Evolutionary conservation across 1,284 basidiomycete species (phyloP).

Genomic region (Polyporus tsugae): DNA sequence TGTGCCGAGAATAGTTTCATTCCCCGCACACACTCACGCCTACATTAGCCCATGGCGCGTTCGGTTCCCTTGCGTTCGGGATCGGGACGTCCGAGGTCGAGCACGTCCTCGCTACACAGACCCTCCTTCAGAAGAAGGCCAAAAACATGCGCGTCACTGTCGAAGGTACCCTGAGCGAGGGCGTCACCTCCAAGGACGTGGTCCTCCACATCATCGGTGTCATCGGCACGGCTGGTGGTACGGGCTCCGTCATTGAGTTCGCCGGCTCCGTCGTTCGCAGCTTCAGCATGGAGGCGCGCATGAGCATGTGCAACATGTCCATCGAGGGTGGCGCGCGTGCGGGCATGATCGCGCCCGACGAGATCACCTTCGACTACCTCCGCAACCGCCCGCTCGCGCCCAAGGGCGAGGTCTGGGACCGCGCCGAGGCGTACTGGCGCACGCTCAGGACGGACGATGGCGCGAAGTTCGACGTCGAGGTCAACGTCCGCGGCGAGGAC

Average conservation of each 20-base stretch:
- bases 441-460: conserved; percentile 87
- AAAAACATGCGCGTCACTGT: conserved; percentile 98
- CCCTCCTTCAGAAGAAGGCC: conserved; percentile 89
- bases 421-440: conserved; percentile 90
- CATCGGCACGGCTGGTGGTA: conserved; percentile 95
- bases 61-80: conserved; percentile 95
- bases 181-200: conserved; percentile 95
- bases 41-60: conserved; percentile 87
- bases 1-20: conserved; percentile 37
- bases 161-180: conserved; percentile 86
- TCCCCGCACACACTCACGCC: not conserved
- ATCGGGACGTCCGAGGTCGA: conserved; percentile 98
- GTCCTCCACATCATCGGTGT: conserved; percentile 94
- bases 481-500: conserved; percentile 87
- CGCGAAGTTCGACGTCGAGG: conserved; percentile 90
- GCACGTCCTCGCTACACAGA: conserved; percentile 96
- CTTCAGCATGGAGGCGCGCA: conserved; percentile 95
- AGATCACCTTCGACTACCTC: conserved; percentile 91
- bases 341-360: conserved; percentile 96
- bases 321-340: conserved; percentile 96
- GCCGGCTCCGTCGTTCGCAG: conserved; percentile 91
- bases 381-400: conserved; percentile 87
- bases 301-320: conserved; percentile 99
- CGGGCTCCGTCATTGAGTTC: conserved; percentile 93
- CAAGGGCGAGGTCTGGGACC: conserved; percentile 91